A percentile compares a stretch with the other conserved stretches of the same genome.
Evolutionary conservation across 169 alveolate genomes (phyloP).

Genomic region (Theileria parva): DNA sequence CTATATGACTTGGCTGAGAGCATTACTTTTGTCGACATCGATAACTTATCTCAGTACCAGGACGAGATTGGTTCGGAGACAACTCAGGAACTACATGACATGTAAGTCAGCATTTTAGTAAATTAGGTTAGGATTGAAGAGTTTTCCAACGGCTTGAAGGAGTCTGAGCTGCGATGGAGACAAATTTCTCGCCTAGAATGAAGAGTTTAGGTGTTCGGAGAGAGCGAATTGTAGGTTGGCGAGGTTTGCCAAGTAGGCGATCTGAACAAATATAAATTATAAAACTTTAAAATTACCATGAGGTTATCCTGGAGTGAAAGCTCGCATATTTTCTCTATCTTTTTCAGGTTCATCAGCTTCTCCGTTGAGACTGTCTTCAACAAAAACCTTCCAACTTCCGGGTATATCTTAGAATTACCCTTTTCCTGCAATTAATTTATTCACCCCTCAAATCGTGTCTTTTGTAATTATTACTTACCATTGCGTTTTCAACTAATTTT

Average conservation of each 20-base stretch:
- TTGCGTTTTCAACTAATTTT: constrained; percentile 48
- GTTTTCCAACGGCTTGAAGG: constrained; percentile 17
- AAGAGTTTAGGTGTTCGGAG: constrained; percentile 82
- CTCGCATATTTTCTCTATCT: constrained; percentile 80
- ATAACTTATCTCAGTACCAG: constrained; percentile 40
- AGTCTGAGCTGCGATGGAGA: constrained; percentile 32
- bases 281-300: constrained; percentile 54
- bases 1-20: constrained; percentile 64
- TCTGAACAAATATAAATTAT: constrained; percentile 43
- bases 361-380: constrained; percentile 76
- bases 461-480: constrained; percentile 66
- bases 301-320: constrained; percentile 83
- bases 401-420: constrained; percentile 63
- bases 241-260: constrained; percentile 72
- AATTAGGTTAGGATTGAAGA: constrained; percentile 18
- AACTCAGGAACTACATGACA: constrained; percentile 10
- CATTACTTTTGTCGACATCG: constrained; percentile 51
- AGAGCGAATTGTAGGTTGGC: constrained; percentile 83
- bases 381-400: constrained; percentile 81
- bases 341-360: constrained; percentile 68
- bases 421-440: constrained; percentile 30
- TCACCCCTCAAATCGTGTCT: constrained; percentile 40
- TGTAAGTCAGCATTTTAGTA: constrained; percentile 1
- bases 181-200: constrained; percentile 57
- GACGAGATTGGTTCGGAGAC: constrained; percentile 15